phyloP scores from a whole-genome alignment of 1,139 yeast species.

The Hyphopichia buzzinii region DNA sequence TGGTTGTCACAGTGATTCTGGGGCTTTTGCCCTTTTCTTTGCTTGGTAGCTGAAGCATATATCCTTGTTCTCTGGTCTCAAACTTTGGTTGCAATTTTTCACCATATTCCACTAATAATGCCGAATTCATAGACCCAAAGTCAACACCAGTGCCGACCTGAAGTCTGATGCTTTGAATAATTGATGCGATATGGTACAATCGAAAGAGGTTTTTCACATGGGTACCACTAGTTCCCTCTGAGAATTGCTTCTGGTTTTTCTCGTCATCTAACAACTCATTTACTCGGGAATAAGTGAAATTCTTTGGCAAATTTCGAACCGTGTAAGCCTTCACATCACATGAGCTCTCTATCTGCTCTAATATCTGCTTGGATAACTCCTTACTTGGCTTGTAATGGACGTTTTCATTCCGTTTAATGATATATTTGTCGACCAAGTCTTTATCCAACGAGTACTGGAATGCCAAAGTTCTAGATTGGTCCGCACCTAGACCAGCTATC shows the following conservation, averaged over 20 bases:
- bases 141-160: constrained; percentile 18
- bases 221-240: constrained; percentile 10
- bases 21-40: constrained; percentile 4
- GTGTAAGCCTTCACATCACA: constrained; percentile 19
- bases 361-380: constrained; percentile 13
- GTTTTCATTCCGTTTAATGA: constrained; percentile 15
- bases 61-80: constrained; percentile 10
- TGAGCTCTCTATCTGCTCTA: constrained; percentile 12
- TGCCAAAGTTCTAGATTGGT: constrained; percentile 39
- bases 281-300: constrained; percentile 38
- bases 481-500: constrained; percentile 57
- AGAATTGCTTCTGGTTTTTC: constrained; percentile 8
- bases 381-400: constrained; percentile 15
- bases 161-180: constrained; percentile 24
- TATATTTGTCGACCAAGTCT: constrained; percentile 22
- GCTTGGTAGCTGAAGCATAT: not conserved
- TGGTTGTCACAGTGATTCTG: constrained; percentile 12
- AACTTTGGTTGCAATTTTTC: constrained; percentile 2
- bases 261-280: constrained; percentile 24
- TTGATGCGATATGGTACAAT: constrained; percentile 27
- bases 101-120: constrained; percentile 13
- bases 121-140: constrained; percentile 12
- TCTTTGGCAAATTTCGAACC: constrained; percentile 31
- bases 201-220: constrained; percentile 27
- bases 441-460: constrained; percentile 29